Percentiles rank a stretch among this genome's conserved stretches.
These are phyloP conservation scores for Monocercomonoides exilis DNA, from an alignment of 78 protist genomes.

Conservation along the genomic window DNA sequence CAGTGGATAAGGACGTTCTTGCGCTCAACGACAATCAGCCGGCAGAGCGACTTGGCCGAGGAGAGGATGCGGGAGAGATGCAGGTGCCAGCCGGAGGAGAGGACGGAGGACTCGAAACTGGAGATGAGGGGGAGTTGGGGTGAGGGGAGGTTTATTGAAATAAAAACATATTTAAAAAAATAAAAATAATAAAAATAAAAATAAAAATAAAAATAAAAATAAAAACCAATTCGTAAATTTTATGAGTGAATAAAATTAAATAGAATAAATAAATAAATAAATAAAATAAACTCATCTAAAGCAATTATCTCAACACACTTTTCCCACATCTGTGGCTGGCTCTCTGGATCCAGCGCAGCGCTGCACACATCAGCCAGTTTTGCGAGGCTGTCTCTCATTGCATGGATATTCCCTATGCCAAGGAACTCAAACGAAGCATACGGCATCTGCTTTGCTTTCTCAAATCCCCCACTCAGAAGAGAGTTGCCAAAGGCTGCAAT, in stretches of 20 bases:
- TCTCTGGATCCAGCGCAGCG: background rate
- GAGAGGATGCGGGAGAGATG: background rate
- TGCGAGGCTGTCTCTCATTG: conserved; percentile 36
- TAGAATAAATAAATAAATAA: too few relatives aligned
- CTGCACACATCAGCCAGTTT: background rate
- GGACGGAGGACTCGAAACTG: too few relatives aligned
- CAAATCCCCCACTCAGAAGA: background rate
- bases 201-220: too few relatives aligned
- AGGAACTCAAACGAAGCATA: conserved; percentile 28
- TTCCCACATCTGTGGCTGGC: background rate
- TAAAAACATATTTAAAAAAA: too few relatives aligned
- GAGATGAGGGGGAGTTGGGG: too few relatives aligned
- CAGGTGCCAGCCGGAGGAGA: background rate
- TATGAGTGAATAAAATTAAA: too few relatives aligned
- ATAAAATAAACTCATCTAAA: too few relatives aligned
- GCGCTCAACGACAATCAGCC: background rate
- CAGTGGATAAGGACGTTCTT: conserved; percentile 72
- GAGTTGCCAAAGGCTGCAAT: conserved; percentile 12
- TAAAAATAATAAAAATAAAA: too few relatives aligned
- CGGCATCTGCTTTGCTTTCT: background rate
- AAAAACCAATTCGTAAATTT: too few relatives aligned
- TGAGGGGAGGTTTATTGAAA: too few relatives aligned
- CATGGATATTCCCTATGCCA: conserved; percentile 75
- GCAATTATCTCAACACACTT: too few relatives aligned
- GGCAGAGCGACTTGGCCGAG: background rate